Percentiles rank a stretch among this genome's conserved stretches.
Evolutionary conservation across 106 monocot species (phyloP).

Genomic region (Dendrobium officinale): DNA sequence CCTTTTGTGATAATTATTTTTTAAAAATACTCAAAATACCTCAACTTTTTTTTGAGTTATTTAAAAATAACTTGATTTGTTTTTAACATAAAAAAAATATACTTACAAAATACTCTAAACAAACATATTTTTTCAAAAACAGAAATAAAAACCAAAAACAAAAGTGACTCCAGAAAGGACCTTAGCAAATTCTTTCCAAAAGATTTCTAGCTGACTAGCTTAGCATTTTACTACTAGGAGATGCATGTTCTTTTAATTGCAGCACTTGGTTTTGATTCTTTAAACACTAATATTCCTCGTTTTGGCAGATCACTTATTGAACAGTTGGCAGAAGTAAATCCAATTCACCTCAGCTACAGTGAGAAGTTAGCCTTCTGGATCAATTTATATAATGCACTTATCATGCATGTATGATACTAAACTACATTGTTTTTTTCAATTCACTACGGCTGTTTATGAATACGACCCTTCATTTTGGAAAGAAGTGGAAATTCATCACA

Average conservation of each 20-base stretch:
- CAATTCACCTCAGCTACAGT: conserved; percentile 45
- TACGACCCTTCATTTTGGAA: background rate
- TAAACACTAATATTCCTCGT: background rate
- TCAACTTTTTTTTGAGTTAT: too few species aligned
- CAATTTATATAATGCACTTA: conserved; percentile 86
- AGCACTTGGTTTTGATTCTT: background rate
- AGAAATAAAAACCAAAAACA: too few species aligned
- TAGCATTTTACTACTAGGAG: background rate
- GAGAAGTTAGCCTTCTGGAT: conserved; percentile 91
- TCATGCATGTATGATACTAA: conserved; percentile 70
- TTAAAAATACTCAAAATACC: too few species aligned
- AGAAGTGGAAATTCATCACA: background rate
- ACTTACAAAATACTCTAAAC: too few species aligned
- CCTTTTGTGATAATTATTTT: too few species aligned
- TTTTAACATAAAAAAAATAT: too few species aligned
- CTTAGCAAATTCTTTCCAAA: background rate
- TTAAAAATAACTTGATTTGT: too few species aligned
- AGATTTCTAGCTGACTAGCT: background rate
- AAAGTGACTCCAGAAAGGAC: too few species aligned
- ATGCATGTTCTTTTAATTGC: background rate
- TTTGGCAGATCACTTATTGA: conserved; percentile 58
- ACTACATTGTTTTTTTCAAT: background rate
- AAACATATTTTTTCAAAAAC: too few species aligned
- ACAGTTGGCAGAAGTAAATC: conserved; percentile 77
- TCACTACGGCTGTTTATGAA: background rate